Base-by-base conservation (phyloP, 371 early-diverging fungal genomes). In the Zychaea mexicana region DNA sequence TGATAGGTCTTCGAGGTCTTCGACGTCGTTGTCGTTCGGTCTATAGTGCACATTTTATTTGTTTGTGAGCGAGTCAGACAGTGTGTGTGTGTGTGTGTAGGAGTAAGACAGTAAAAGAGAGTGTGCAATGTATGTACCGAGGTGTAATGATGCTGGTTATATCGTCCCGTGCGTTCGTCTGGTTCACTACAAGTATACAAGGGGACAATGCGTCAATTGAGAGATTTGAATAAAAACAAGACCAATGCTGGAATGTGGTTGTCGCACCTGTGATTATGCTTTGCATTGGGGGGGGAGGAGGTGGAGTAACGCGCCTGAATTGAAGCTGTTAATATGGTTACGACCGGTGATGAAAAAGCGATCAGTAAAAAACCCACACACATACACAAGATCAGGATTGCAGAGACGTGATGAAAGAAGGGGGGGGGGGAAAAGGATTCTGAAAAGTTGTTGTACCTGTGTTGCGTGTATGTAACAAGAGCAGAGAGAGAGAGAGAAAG, bases 1-100 rank as follows among this genome's bases (percentile, higher is more conserved):
- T 33, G 62, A 28, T 39, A 66, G 26, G 17, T 32, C 46, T 28
- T 70, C 70, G 22, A 68, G 31, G 24, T 65, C 68, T 24, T 57
- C 67, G 22, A 22, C n/a, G 22, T 49, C n/a, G 22, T 24, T 49
- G 13, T 19, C 24, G 6, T 19, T 22, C 49, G 49, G 19, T 49
- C 49, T 49, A 49, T 9, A 22, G 19, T 19, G n/a, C n/a, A 19
- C 7, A 13, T 46, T 46, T 1, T 46, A 17, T 46, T 46, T 36
- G 38, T 15, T 7, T 36, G 38, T 36, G 38, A n/a, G n/a, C n/a
- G n/a, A n/a, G 36, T 36, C 36, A 36, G 36, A 36, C 15, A 36
- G 8, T 15, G 9, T 15, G 24, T 21, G n/a, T 49, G 22, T 9
- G 10, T 24, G 17, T 17, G 15, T 13, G n/a, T 17, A 42, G 42